Evolutionary conservation across 2,329 filamentous ascomycete genomes (phyloP), one percentile per base, ranked within the genome.

Genomic region (Phaeophleospora eucalypticola): DNA sequence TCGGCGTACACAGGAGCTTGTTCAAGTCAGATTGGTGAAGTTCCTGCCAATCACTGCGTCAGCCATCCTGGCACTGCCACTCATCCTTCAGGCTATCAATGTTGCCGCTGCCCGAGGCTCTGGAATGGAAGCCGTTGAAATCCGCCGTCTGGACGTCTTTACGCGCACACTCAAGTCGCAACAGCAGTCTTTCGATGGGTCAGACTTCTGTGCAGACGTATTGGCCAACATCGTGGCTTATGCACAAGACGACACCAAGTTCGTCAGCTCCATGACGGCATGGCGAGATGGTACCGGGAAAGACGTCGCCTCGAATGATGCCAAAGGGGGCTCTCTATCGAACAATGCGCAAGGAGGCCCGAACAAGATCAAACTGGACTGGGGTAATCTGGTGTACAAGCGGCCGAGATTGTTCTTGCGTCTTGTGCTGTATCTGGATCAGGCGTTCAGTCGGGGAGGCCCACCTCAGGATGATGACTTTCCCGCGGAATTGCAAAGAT

Each of bases 331-430:
- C 15, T 14, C 18, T 9, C 17, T 37, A 9, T 35, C 38, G n/a
- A 38, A 34, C 12, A 44, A 27, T 36, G 38, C 41, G 12, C 29
- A 45, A 16, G 51, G 45, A 3, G 24, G 24, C 24, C 33, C 16
- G 16, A 36, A 48, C 17, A 50, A 52, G 45, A 42, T 54, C 41
- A 50, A 53, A 40, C 43, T 55, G 7, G 54, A 54, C 37, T 57
- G 54, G 54, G 50, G 48, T 6, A 55, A 53, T 39, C 38, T 55
- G 47, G 51, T 57, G n/a, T 52, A 50, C 19, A 53, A 57, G 41
- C 37, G 52, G 38, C 54, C 54, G 17, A 42, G 49, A n/a, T 36
- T 57, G 21, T 52, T 55, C 34, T 37, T 55, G 45, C 34, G 52
- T 16, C 41, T 55, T 45, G 48, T 55, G 4, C 38, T 55, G 41